A percentile compares a stretch with the other conserved stretches of the same genome.
These are phyloP conservation scores for Pisolithus albus DNA, from an alignment of 768 basidiomycete genomes.

Conservation along the genomic window DNA sequence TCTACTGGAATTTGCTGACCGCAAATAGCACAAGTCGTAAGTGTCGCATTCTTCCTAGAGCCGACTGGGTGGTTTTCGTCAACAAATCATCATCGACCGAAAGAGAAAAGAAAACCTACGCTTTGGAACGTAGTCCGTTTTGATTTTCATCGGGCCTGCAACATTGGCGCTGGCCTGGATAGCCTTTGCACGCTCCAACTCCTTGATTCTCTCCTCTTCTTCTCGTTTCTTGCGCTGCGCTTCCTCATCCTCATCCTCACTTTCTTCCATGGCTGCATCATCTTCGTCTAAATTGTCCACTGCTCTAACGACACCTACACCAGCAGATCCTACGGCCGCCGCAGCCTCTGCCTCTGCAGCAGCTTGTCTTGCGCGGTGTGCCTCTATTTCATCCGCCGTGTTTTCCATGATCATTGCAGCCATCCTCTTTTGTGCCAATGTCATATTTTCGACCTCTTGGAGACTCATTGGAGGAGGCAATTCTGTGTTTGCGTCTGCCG, in stretches of 20 bases:
- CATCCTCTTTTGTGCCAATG: constrained; percentile 95
- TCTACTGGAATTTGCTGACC: constrained; percentile 95
- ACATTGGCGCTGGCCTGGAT: constrained; percentile 75
- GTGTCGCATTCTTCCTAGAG: constrained; percentile 51
- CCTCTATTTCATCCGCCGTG: constrained; percentile 80
- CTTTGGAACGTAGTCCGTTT: constrained; percentile 94
- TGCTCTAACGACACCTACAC: constrained; percentile 27
- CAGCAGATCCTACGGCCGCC: constrained; percentile 64
- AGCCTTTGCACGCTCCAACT: constrained; percentile 70
- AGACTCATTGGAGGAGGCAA: constrained; percentile 96
- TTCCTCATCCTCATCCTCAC: constrained; percentile 76
- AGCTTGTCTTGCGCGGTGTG: constrained; percentile 72
- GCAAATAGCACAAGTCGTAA: constrained; percentile 89
- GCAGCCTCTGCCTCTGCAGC: constrained; percentile 83
- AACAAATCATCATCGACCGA: constrained; percentile 4
- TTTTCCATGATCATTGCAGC: constrained; percentile 98
- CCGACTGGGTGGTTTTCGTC: constrained; percentile 43
- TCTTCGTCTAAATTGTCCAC: constrained; percentile 36
- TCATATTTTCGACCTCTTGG: constrained; percentile 93
- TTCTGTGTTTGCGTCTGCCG: constrained; percentile 83
- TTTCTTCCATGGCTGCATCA: constrained; percentile 70
- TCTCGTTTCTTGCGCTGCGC: constrained; percentile 50
- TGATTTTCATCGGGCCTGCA: constrained; percentile 84
- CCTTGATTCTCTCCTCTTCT: constrained; percentile 63
- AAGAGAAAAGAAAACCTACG: constrained; percentile 41